phyloP scores from a whole-genome alignment of 2,329 filamentous ascomycete species.

The Fusarium neocosmosporiellum region DNA sequence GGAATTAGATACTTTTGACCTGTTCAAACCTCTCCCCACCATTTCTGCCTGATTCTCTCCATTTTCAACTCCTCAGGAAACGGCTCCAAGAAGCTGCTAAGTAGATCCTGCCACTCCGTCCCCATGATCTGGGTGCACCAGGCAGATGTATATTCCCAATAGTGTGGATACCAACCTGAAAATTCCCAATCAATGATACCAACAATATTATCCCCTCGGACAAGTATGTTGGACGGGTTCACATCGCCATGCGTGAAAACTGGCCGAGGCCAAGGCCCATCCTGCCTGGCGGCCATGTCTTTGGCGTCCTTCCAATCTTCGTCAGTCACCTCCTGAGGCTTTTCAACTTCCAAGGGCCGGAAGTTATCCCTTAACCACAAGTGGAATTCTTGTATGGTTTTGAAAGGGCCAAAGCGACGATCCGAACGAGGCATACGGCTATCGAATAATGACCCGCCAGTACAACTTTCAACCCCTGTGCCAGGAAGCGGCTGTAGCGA shows the following conservation, averaged over 20 bases:
- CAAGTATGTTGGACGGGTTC: slow-evolving; percentile 56
- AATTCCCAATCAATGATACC: slow-evolving; percentile 56
- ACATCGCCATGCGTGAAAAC: slow-evolving; percentile 62
- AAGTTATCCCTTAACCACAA: slow-evolving; percentile 43
- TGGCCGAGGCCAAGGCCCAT: slow-evolving; percentile 48
- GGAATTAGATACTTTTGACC: neutral
- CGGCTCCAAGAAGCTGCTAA: neutral
- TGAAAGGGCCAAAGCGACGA: slow-evolving; percentile 47
- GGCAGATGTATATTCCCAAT: slow-evolving; percentile 50
- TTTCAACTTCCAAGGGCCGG: slow-evolving; percentile 28
- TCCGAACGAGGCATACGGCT: slow-evolving; percentile 33
- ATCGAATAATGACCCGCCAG: slow-evolving; percentile 43
- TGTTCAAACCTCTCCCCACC: neutral
- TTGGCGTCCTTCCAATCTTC: slow-evolving; percentile 43
- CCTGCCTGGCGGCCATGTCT: slow-evolving; percentile 50
- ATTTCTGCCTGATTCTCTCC: slow-evolving; percentile 9
- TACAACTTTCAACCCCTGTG: slow-evolving; percentile 35
- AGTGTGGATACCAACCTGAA: slow-evolving; percentile 48
- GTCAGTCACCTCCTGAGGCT: slow-evolving; percentile 17
- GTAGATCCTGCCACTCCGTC: neutral
- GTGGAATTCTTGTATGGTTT: slow-evolving; percentile 48
- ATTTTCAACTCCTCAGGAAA: slow-evolving; percentile 13
- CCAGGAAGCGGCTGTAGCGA: slow-evolving; percentile 25
- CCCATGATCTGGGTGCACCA: slow-evolving; percentile 22
- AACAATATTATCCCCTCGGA: slow-evolving; percentile 53